These are phyloP conservation scores for Garcia nutans DNA, from an alignment of 345 rosid genomes.

Conservation along the genomic window DNA sequence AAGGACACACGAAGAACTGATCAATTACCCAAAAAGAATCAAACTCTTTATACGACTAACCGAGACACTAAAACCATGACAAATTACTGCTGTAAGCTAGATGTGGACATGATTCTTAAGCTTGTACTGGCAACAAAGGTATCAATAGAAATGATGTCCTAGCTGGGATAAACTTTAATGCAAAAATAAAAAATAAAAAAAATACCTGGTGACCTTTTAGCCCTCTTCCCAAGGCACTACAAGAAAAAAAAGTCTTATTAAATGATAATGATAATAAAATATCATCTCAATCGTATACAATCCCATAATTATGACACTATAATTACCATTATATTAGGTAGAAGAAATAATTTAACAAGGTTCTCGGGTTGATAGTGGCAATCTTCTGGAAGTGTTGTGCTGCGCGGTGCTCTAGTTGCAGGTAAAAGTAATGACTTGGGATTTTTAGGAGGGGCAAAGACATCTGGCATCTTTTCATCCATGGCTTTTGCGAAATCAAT, in stretches of 20 bases:
- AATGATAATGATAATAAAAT: slow-evolving; percentile 16
- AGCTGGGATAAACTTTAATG: background rate
- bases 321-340: slow-evolving; percentile 76
- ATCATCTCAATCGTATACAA: background rate
- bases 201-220: slow-evolving; percentile 62
- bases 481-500: slow-evolving; percentile 73
- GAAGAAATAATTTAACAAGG: slow-evolving; percentile 82
- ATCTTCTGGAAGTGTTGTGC: slow-evolving; percentile 86
- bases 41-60: background rate
- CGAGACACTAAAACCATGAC: background rate
- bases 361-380: slow-evolving; percentile 95
- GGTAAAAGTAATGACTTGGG: slow-evolving; percentile 70
- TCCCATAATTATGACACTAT: slow-evolving; percentile 8
- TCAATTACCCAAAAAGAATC: background rate
- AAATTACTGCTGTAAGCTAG: background rate
- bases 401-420: slow-evolving; percentile 59
- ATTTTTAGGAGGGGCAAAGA: slow-evolving; percentile 83
- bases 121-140: background rate
- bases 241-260: slow-evolving; percentile 35
- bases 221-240: slow-evolving; percentile 81
- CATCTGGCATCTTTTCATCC: slow-evolving; percentile 59
- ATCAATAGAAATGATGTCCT: background rate
- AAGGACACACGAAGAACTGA: background rate
- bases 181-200: background rate
- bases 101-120: background rate